phyloP scores from a whole-genome alignment of 1,139 yeast species.

The Magnusiomyces fungicola region DNA sequence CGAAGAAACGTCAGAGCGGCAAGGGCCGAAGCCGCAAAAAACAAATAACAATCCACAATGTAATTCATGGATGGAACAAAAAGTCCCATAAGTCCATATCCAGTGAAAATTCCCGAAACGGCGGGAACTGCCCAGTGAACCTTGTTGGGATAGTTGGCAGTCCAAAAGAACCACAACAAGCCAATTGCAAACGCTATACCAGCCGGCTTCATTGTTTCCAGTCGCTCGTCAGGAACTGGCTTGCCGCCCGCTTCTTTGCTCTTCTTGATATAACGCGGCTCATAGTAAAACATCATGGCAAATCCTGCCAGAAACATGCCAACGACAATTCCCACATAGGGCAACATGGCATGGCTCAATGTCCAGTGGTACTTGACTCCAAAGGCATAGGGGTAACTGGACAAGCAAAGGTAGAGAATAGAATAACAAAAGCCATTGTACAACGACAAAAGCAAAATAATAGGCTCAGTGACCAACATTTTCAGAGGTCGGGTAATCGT shows the following conservation, averaged over 20 bases:
- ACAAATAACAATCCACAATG: constrained; percentile 68
- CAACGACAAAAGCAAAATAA: constrained; percentile 56
- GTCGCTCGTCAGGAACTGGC: constrained; percentile 72
- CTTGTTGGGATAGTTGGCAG: constrained; percentile 59
- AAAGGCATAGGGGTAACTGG: constrained; percentile 74
- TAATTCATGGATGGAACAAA: constrained; percentile 75
- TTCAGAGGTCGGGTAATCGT: constrained; percentile 62
- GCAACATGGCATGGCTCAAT: constrained; percentile 45
- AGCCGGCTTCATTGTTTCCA: constrained; percentile 67
- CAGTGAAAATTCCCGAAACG: constrained; percentile 61
- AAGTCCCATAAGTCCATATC: constrained; percentile 66
- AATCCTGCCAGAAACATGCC: constrained; percentile 34
- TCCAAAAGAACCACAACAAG: constrained; percentile 79
- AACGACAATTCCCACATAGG: constrained; percentile 42
- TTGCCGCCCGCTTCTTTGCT: constrained; percentile 45
- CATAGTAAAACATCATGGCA: constrained; percentile 25
- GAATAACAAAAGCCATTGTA: constrained; percentile 85
- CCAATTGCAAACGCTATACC: constrained; percentile 67
- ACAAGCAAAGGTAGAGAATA: constrained; percentile 64
- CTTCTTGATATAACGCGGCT: constrained; percentile 34
- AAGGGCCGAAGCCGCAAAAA: constrained; percentile 82
- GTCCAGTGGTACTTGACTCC: constrained; percentile 50
- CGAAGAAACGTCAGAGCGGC: constrained; percentile 86
- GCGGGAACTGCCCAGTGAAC: constrained; percentile 88
- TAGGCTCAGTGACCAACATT: constrained; percentile 68